Evolutionary conservation across 495 filamentous ascomycete species (phyloP), one percentile per base, ranked within the genome.

Genomic region (Physcia stellaris): DNA sequence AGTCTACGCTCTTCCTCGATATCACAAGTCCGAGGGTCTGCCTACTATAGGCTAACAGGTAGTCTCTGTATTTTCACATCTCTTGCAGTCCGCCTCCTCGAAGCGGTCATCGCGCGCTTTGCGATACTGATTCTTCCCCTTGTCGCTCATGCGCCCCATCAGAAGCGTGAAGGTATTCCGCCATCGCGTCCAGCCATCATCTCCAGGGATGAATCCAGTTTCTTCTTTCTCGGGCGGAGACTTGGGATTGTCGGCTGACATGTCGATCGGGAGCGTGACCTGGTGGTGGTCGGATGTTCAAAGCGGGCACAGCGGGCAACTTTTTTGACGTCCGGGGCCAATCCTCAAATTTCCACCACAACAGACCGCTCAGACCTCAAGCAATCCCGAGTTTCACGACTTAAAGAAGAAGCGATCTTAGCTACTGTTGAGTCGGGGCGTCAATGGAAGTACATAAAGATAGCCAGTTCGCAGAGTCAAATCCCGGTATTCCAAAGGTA

Each of bases 61-160:
- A 94, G 54, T 87, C 79, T 16, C 80, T 73, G 51, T 82, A 70
- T 15, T 73, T 47, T 94, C 82, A 60, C 84, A 93, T 22, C 71
- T 71, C 51, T 66, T 64, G 66, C 80, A 87, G 63, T 93, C 82
- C 22, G 59, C 55, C 41, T 63, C 67, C 57, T 84, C 83, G 55
- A 79, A 70, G 34, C 68, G 61, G 28, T 64, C 55, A 59, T 86
- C 83, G 41, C 69, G 67, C 48, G 69, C 75, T 45, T 75, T 63
- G 40, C 80, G 75, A 65, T 80, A 92, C 56, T 78, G 67, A 45
- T 75, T 68, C 23, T 70, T 64, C 31, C 80, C 83, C 47, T 80
- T 70, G 21, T 64, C 58, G 32, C 73, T 80, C 59, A 88, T 73
- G 41, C 66, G 60, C 34, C 80, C 80, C 1, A 79, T 76, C 2